Base-by-base conservation (phyloP, 1,284 basidiomycete genomes). In the Puccinia horiana region DNA sequence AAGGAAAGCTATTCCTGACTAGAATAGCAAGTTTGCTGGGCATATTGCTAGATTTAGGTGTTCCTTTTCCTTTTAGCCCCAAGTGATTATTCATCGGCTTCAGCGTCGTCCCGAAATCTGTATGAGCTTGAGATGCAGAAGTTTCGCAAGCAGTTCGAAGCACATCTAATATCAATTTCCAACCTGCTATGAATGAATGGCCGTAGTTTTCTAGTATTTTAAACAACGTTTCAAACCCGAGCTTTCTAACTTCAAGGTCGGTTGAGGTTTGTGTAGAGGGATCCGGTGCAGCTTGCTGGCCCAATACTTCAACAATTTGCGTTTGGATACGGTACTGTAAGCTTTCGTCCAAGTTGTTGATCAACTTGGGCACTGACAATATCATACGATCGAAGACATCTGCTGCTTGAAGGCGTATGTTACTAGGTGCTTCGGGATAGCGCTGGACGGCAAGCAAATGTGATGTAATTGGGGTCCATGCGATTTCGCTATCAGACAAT, bases 141-240 rank as follows among this genome's bases (percentile, higher is more conserved):
- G 79, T 56, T 37, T 75, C 44, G 94, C 44, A 96, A 91, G 85
- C 93, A 92, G 82, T 92, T 90, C 49, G 81, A 6, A 98, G 89
- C 90, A 97, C 94, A 83, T 92, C 91, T 86, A 98, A 98, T 84
- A 98, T 94, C 0, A 90, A 92, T 83, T 94, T 92, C 96, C 96
- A 99, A 0, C 96, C 96, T 14, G 93, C 91, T 9, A 94, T 90
- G 1, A 99, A 89, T 0, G 93, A 94, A 87, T 98, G 95, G 0
- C 94, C 96, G 0, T 94, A 94, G 0, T 92, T 91, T 87, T 98
- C 94, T 23, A 99, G 88, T 76, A 97, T 93, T 84, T 93, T 91
- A 85, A 95, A 93, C 26, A 99, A 88, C 0, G 93, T 94, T 85
- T 96, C 94, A 77, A 96, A 89, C 0, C 94, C 95, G 89, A 94